Conservation (phyloP, 352 stramenopile species). For the Blastocystis sp. region DNA sequence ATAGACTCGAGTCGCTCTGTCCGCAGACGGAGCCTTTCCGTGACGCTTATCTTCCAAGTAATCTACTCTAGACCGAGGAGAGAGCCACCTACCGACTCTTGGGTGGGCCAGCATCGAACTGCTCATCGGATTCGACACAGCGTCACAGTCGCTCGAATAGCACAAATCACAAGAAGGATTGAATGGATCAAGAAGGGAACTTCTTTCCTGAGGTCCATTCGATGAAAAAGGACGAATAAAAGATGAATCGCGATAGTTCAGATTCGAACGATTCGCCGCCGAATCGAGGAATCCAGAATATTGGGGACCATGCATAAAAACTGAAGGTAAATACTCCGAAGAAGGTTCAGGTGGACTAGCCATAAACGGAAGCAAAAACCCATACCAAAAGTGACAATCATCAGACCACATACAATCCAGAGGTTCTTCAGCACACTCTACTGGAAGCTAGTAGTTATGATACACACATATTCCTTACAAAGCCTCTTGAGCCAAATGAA, state of each 20-base stretch:
- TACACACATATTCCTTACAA: not conserved
- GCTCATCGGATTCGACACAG: not conserved
- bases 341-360: not conserved
- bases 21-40: not conserved
- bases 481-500: not conserved
- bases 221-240: not conserved
- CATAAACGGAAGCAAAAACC: not conserved
- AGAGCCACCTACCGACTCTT: not conserved
- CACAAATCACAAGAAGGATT: not conserved
- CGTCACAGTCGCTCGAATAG: not conserved
- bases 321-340: not conserved
- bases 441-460: not conserved
- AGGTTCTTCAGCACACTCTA: not conserved
- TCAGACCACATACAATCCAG: not conserved
- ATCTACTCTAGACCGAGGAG: not conserved
- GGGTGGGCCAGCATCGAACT: not conserved
- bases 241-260: not conserved
- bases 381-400: not conserved
- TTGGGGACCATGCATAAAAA: not conserved
- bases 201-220: not conserved
- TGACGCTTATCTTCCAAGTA: not conserved
- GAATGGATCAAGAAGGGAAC: not conserved
- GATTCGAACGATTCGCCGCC: not conserved
- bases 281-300: not conserved
- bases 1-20: not conserved